phyloP scores from a whole-genome alignment of 345 rosid genomes.

The Eutrema japonicum region DNA sequence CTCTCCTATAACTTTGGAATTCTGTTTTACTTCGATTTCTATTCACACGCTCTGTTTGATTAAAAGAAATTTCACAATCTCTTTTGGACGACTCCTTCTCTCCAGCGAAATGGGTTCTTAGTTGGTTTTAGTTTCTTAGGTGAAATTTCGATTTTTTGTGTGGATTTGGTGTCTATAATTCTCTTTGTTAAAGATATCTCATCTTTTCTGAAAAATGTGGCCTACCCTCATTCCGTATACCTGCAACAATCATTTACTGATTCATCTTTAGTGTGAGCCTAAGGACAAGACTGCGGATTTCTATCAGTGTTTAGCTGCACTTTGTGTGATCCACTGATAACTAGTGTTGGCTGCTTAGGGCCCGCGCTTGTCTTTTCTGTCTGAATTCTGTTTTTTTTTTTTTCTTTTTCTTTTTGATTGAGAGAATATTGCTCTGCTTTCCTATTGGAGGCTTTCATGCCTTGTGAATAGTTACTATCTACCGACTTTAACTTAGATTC shows the following conservation, averaged over 20 bases:
- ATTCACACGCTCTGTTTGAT: conserved; percentile 20
- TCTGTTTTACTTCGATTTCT: conserved; percentile 11
- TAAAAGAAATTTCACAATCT: not conserved
- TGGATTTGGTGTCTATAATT: conserved; percentile 1
- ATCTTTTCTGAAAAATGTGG: conserved; percentile 14
- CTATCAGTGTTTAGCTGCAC: conserved; percentile 37
- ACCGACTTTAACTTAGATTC: conserved; percentile 33
- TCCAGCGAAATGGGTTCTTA: conserved; percentile 15
- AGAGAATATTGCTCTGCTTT: conserved; percentile 29
- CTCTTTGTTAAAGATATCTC: conserved; percentile 17
- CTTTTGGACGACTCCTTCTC: not conserved
- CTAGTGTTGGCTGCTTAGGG: conserved; percentile 28
- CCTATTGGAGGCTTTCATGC: conserved; percentile 38
- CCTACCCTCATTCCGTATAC: not conserved
- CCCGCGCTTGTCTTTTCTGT: conserved; percentile 43
- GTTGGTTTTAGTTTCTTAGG: conserved; percentile 23
- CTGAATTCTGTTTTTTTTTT: conserved; percentile 17
- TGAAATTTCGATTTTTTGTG: not conserved
- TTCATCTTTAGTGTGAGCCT: conserved; percentile 35
- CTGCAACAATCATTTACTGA: conserved; percentile 17
- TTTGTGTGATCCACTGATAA: conserved; percentile 43
- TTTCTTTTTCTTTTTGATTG: not conserved
- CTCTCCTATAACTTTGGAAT: conserved; percentile 30
- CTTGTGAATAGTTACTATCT: conserved; percentile 29
- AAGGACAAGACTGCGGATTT: conserved; percentile 38